Evolutionary conservation across 176 grass and related monocot genomes (phyloP), one percentile per base, ranked within the genome.

Genomic region (Ampelocalamus luodianensis): DNA sequence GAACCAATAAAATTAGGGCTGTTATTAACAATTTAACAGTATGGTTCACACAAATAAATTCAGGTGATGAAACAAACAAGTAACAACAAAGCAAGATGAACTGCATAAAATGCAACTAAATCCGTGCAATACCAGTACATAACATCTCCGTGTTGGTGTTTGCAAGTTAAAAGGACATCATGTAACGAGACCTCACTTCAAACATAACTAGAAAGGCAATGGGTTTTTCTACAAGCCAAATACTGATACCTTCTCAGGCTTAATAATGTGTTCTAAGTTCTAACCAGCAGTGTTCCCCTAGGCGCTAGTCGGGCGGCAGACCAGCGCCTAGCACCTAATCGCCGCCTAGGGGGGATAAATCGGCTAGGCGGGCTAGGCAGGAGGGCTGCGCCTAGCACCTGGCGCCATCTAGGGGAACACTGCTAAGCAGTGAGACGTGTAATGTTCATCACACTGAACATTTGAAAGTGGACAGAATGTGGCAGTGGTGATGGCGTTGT

Each of bases 21-120:
- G 85, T 80, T 71, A 84, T 16, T 46, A 18, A 74, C 75, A 73
- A 65, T 48, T 65, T 78, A 82, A 27, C 22, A 76, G 3, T 45
- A 43, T 3, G 10, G 48, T 13, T 54, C 51, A 39, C 12, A 7
- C 20, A 65, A 29, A 74, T 11, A 53, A 55, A 37, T 8, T 5
- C 60, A 79, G 17, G 32, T 56, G 5, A 16, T 14, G 22, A 83
- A 59, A 51, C 20, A 45, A 45, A 45, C 44, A 45, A 44, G 42
- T 17, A 20, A 27, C 36, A 72, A 44, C 4, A 83, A 23, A 51
- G 32, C n/a, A 63, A 36, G n/a, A 8, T 53, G 48, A 27, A 80
- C 12, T 23, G 12, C 69, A 61, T 17, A 23, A 76, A 64, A 36
- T 65, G 59, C 32, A 27, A 66, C 45, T n/a, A 58, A 32, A 42